Percentiles rank a stretch among this genome's conserved stretches.
Evolutionary conservation across 768 basidiomycete genomes (phyloP).

Genomic region (Pleurotus tuoliensis): DNA sequence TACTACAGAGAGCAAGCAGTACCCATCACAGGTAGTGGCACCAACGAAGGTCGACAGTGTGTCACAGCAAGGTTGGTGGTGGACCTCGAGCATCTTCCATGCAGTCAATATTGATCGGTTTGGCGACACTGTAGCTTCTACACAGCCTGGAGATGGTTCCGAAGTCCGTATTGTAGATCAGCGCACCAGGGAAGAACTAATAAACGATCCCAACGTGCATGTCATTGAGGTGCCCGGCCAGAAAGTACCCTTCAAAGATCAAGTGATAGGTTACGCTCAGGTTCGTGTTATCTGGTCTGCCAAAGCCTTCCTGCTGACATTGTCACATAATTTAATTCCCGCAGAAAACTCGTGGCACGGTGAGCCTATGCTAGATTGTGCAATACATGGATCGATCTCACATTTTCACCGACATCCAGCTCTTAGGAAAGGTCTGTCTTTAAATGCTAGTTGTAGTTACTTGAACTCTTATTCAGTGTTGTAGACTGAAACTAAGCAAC

Average conservation of each 20-base stretch:
- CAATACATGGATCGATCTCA: neutral
- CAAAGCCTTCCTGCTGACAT: neutral
- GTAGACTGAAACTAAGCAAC: constrained; percentile 42
- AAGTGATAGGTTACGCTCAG: constrained; percentile 43
- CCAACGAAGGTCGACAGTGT: constrained; percentile 23
- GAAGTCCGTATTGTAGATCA: constrained; percentile 23
- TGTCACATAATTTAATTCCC: neutral
- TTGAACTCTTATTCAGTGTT: neutral
- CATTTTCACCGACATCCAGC: constrained; percentile 17
- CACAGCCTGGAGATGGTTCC: constrained; percentile 29
- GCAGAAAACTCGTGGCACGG: constrained; percentile 43
- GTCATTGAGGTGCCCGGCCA: constrained; percentile 17
- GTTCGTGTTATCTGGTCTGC: constrained; percentile 5
- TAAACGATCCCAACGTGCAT: constrained; percentile 7
- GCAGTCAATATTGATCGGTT: neutral
- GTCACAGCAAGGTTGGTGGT: constrained; percentile 34
- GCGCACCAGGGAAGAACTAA: constrained; percentile 12
- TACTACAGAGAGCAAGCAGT: neutral
- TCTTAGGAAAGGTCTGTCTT: constrained; percentile 26
- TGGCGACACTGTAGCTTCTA: constrained; percentile 22
- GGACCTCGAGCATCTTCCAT: neutral
- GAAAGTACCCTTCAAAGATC: constrained; percentile 54
- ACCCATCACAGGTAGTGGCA: constrained; percentile 21
- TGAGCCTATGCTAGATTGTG: constrained; percentile 14
- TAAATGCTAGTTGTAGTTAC: neutral